Percentiles rank a stretch among this genome's conserved stretches.
phyloP scores from a whole-genome alignment of 2,329 filamentous ascomycete species.

The Tolypocladium guangdongense region DNA sequence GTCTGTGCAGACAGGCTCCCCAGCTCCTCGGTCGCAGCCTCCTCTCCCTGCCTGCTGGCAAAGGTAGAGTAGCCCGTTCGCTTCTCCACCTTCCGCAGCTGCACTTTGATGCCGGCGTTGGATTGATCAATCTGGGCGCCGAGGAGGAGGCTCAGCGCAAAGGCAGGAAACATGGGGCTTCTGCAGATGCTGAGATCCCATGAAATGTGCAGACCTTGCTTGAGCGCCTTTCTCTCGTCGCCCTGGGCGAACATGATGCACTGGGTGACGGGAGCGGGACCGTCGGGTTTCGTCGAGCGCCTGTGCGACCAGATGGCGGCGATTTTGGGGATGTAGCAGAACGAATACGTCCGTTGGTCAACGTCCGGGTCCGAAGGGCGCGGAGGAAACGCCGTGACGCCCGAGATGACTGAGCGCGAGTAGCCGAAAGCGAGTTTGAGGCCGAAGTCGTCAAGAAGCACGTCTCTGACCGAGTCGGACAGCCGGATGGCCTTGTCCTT shows the following conservation, averaged over 20 bases:
- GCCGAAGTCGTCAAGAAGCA: constrained; percentile 16
- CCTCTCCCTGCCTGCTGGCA: constrained; percentile 14
- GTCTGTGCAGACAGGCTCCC: constrained; percentile 20
- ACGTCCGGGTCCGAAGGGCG: not conserved
- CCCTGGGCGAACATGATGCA: constrained; percentile 20
- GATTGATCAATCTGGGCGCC: constrained; percentile 21
- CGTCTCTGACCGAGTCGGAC: constrained; percentile 7
- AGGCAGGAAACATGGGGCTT: constrained; percentile 24
- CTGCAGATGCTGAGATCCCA: constrained; percentile 17
- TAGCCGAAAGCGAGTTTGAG: constrained; percentile 21
- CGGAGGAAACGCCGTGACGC: constrained; percentile 16
- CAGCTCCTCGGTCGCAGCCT: constrained; percentile 16
- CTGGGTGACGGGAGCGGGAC: constrained; percentile 11
- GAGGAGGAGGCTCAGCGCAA: constrained; percentile 22
- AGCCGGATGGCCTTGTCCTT: constrained; percentile 13
- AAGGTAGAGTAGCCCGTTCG: constrained; percentile 25
- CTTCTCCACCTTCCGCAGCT: constrained; percentile 22
- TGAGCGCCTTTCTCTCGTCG: constrained; percentile 14
- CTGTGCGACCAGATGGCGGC: constrained; percentile 25
- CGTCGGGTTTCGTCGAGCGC: constrained; percentile 2
- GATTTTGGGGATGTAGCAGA: constrained; percentile 27
- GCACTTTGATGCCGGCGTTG: constrained; percentile 18
- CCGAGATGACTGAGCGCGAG: constrained; percentile 21
- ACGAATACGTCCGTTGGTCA: constrained; percentile 15
- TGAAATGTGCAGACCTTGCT: constrained; percentile 10